phyloP scores from a whole-genome alignment of 2,329 filamentous ascomycete species.

The Xylariaceae sp. region DNA sequence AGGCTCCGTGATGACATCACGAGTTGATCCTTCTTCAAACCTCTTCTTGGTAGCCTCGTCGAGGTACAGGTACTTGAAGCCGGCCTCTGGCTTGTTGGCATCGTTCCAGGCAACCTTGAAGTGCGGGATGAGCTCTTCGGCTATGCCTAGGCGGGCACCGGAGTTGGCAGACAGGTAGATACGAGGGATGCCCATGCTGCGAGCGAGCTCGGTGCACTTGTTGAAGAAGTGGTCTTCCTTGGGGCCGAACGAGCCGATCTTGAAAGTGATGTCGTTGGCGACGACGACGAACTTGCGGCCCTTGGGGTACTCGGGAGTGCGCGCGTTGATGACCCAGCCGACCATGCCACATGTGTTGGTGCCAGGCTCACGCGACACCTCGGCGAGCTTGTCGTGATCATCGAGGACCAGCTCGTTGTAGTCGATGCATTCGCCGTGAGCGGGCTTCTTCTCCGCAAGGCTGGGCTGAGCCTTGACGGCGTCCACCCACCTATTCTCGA shows the following conservation, averaged over 20 bases:
- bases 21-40: constrained; percentile 71
- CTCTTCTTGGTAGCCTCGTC: constrained; percentile 79
- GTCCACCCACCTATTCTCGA: constrained; percentile 89
- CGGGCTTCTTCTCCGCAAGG: constrained; percentile 74
- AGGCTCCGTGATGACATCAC: constrained; percentile 82
- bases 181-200: constrained; percentile 89
- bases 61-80: constrained; percentile 96
- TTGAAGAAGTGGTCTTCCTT: constrained; percentile 97
- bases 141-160: constrained; percentile 92
- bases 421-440: constrained; percentile 84
- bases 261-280: constrained; percentile 98
- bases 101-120: constrained; percentile 98
- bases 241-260: constrained; percentile 96
- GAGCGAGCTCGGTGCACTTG: constrained; percentile 95
- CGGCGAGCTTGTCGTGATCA: constrained; percentile 83
- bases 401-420: constrained; percentile 93
- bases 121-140: constrained; percentile 92
- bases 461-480: constrained; percentile 67
- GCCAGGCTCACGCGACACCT: constrained; percentile 90
- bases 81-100: constrained; percentile 68
- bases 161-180: constrained; percentile 99
- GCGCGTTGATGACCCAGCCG: constrained; percentile 91
- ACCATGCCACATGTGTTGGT: constrained; percentile 98
- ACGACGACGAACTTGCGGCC: constrained; percentile 93
- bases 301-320: constrained; percentile 89